Conservation (phyloP, 2,329 filamentous ascomycete genomes). For the Conoideocrella luteorostrata region DNA sequence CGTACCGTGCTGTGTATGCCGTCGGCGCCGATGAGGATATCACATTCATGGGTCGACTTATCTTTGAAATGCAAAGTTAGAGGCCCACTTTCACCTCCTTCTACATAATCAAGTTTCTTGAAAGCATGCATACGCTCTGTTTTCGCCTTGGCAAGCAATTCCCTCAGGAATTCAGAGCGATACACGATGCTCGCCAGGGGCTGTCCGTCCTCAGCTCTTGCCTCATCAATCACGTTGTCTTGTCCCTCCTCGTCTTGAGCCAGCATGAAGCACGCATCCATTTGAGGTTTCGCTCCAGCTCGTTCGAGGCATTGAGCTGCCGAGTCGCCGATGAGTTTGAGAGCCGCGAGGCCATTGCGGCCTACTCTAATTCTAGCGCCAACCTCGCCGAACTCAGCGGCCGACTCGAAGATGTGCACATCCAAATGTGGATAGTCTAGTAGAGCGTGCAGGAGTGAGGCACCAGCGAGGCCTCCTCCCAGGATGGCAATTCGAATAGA, state of each 20-base stretch:
- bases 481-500: conserved; percentile 15
- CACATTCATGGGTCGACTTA: conserved; percentile 9
- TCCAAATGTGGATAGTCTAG: conserved; percentile 10
- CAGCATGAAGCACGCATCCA: conserved; percentile 10
- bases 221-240: conserved; percentile 4
- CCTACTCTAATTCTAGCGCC: conserved; percentile 18
- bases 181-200: conserved; percentile 12
- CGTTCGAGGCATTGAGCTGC: conserved; percentile 9
- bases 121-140: conserved; percentile 6
- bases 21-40: conserved; percentile 18
- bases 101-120: conserved; percentile 12
- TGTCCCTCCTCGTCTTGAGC: conserved; percentile 8
- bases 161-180: conserved; percentile 14
- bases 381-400: conserved; percentile 15
- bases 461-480: conserved; percentile 17
- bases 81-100: conserved; percentile 1
- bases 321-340: conserved; percentile 10
- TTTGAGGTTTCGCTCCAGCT: conserved; percentile 14
- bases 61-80: conserved; percentile 13
- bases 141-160: conserved; percentile 13
- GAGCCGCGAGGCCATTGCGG: conserved; percentile 10
- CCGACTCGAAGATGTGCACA: conserved; percentile 17
- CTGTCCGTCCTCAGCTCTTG: background rate
- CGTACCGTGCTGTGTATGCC: conserved; percentile 16
- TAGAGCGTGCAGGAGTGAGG: conserved; percentile 16